phyloP scores from a whole-genome alignment of 306 rosid species.

The Myrica gale region DNA sequence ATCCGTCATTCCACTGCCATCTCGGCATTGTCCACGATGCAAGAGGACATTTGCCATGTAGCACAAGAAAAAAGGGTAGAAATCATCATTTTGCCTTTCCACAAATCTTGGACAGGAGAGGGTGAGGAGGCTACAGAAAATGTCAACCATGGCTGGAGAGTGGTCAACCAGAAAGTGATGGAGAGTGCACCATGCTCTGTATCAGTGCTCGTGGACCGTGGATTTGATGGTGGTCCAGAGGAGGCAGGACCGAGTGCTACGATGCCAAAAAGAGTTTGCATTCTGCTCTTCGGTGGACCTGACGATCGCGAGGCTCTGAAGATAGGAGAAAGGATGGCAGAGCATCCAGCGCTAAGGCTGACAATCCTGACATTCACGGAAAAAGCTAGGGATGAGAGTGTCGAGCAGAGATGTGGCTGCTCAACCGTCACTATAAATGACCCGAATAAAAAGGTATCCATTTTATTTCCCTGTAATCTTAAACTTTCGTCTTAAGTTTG shows the following conservation, averaged over 20 bases:
- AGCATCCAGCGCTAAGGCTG: constrained; percentile 29
- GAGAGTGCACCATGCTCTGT: constrained; percentile 36
- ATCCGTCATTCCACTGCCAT: constrained; percentile 28
- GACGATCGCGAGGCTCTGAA: constrained; percentile 40
- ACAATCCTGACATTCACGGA: constrained; percentile 27
- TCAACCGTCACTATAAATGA: not conserved
- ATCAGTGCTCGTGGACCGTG: constrained; percentile 33
- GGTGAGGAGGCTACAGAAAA: constrained; percentile 21
- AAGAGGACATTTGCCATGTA: constrained; percentile 44
- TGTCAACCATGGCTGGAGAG: constrained; percentile 34
- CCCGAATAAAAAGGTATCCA: constrained; percentile 13
- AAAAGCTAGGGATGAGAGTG: not conserved
- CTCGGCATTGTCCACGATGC: constrained; percentile 37
- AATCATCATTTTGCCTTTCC: constrained; percentile 40
- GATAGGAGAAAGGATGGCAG: constrained; percentile 41
- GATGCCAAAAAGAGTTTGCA: constrained; percentile 29
- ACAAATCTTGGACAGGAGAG: constrained; percentile 28
- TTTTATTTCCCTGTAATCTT: not conserved
- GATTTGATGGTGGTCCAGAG: not conserved
- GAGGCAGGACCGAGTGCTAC: not conserved
- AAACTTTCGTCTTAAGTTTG: too few relatives aligned
- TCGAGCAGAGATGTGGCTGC: not conserved
- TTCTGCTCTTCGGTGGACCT: constrained; percentile 40
- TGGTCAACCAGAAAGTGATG: constrained; percentile 42
- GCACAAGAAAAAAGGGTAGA: constrained; percentile 34